Base-by-base conservation (phyloP, 2,329 filamentous ascomycete species). In the Trichophyton schoenleinii region DNA sequence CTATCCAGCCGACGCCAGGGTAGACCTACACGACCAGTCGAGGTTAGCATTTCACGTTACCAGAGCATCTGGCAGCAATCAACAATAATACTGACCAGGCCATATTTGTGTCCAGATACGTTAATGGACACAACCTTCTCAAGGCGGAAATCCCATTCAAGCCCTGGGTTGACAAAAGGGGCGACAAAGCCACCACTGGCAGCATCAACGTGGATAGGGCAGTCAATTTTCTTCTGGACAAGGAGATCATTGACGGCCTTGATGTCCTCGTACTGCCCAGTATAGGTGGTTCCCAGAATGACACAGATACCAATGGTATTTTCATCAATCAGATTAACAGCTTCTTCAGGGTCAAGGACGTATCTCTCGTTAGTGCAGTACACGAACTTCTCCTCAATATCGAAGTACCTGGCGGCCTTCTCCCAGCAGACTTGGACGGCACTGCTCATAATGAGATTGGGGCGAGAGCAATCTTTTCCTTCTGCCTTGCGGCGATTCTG, bases 391-490 rank as follows among this genome's bases (percentile, higher is more conserved):
- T 96, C 91, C 67, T 96, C 92, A 48, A 96, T 83, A 69, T 97
- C 92, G 68, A 95, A 94, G 78, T 95, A 95, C 59, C 90, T 82
- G 3, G 87, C 84, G 0, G 87, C 87, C 79, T 96, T 96, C 75
- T 96, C 91, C 91, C 91, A 96, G 80, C 91, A 96, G 46, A 96
- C 92, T 77, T 97, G 92, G 1, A 96, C 92, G 36, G 92, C 91
- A 28, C 89, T 90, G 68, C 89, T 94, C 92, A 97, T 96, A 79
- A 97, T 79, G 64, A 97, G 87, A 76, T 97, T 97, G 61, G 92
- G 92, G 52, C 82, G 82, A 64, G 91, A 88, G 63, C 74, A 83
- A 60, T 90, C 83, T 78, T 95, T 94, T 64, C 91, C 91, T 68
- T 84, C 88, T 3, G 88, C 90, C 72, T 87, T 83, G 68, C 90